A percentile compares a stretch with the other conserved stretches of the same genome.
phyloP scores from a whole-genome alignment of 768 basidiomycete species.

The Botryobasidium botryosum region DNA sequence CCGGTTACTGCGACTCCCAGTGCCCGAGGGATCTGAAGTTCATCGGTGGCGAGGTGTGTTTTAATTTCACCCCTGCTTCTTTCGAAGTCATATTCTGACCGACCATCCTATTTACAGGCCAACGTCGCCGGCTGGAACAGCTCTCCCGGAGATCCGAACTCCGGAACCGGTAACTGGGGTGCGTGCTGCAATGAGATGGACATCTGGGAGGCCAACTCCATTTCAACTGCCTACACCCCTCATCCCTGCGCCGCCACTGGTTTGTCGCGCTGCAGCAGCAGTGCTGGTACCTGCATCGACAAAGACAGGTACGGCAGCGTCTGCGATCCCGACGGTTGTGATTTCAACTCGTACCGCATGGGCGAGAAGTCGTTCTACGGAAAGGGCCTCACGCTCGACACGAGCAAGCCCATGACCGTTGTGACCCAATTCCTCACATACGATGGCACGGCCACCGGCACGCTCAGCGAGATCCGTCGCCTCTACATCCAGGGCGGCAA shows the following conservation, averaged over 20 bases:
- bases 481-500: slow-evolving; percentile 30
- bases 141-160: slow-evolving; percentile 26
- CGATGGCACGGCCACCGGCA: slow-evolving; percentile 29
- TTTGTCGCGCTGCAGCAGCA: slow-evolving; percentile 28
- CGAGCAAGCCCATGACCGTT: slow-evolving; percentile 33
- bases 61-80: too few species aligned
- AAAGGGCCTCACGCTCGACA: slow-evolving; percentile 32
- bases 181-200: slow-evolving; percentile 47
- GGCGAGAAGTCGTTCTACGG: slow-evolving; percentile 33
- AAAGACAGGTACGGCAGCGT: slow-evolving; percentile 25
- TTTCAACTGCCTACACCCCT: slow-evolving; percentile 35
- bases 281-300: slow-evolving; percentile 14
- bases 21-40: slow-evolving; percentile 44
- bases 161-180: slow-evolving; percentile 30
- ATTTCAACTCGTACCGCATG: slow-evolving; percentile 46
- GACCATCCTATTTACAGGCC: slow-evolving; percentile 20
- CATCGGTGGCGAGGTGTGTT: slow-evolving; percentile 36
- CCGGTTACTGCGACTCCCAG: slow-evolving; percentile 50
- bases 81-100: not conserved
- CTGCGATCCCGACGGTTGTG: slow-evolving; percentile 42
- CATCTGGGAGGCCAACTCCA: slow-evolving; percentile 40
- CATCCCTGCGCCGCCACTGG: slow-evolving; percentile 30
- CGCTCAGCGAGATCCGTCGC: slow-evolving; percentile 32
- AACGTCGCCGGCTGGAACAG: slow-evolving; percentile 30
- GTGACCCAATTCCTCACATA: slow-evolving; percentile 40